Evolutionary conservation across 1,139 yeast genomes (phyloP).

Genomic region (Kodamaea sp.): DNA sequence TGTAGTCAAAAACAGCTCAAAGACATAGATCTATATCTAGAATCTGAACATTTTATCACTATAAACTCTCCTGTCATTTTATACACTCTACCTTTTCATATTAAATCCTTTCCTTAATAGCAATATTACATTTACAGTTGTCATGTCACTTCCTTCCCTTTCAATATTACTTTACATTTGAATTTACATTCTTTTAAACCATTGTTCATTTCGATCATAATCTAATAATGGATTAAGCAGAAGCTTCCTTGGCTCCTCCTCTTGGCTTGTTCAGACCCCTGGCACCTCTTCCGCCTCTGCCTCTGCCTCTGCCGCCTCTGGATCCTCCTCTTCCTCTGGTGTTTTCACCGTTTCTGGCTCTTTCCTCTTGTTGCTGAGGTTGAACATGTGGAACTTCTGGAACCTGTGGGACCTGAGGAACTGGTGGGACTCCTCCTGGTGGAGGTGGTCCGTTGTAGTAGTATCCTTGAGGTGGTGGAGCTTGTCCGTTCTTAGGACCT

Average conservation of each 20-base stretch:
- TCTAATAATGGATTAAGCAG: neutral
- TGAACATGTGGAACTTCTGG: constrained; percentile 10
- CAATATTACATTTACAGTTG: no score
- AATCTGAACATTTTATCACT: no score
- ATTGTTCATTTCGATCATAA: no score
- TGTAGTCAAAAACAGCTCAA: no score
- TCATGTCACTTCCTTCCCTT: no score
- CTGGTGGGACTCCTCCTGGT: constrained; percentile 2
- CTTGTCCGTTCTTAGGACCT: constrained; percentile 1
- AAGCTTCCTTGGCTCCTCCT: neutral
- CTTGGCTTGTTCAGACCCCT: neutral
- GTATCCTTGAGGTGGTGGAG: constrained; percentile 11
- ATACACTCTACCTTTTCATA: no score
- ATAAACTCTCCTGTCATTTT: no score
- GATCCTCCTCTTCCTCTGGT: constrained; percentile 27
- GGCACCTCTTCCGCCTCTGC: constrained; percentile 19
- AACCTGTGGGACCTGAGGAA: constrained; percentile 1
- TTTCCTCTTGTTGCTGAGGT: constrained; percentile 4
- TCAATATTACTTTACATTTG: no score
- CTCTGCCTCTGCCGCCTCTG: constrained; percentile 31
- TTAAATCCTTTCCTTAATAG: no score
- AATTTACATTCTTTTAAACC: no score
- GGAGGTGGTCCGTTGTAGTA: neutral
- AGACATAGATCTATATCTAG: no score
- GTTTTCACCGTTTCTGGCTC: constrained; percentile 9